These are phyloP conservation scores for Moesziomyces parantarcticus DNA, from an alignment of 1,284 basidiomycete species.

Conservation along the genomic window DNA sequence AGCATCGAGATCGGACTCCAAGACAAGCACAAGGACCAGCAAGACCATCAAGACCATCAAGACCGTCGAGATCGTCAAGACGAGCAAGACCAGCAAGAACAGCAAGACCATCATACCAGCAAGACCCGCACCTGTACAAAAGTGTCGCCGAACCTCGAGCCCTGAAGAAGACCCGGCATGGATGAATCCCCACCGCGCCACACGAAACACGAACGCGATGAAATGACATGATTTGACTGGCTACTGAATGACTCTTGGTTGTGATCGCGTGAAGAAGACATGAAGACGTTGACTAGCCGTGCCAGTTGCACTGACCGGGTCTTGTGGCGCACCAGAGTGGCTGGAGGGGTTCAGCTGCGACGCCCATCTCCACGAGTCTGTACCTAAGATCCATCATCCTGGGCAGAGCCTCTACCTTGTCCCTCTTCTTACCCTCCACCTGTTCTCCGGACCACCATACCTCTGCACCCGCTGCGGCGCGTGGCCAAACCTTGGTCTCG, in stretches of 20 bases:
- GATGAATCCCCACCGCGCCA: too few relatives aligned
- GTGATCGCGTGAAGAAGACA: too few relatives aligned
- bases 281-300: neutral
- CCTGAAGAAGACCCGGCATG: too few relatives aligned
- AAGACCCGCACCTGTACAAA: too few relatives aligned
- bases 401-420: constrained; percentile 75
- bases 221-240: too few relatives aligned
- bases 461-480: constrained; percentile 81
- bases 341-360: constrained; percentile 78
- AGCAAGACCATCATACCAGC: too few relatives aligned
- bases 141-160: too few relatives aligned
- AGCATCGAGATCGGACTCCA: neutral
- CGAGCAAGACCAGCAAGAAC: too few relatives aligned
- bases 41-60: too few relatives aligned
- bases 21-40: neutral
- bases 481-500: constrained; percentile 79
- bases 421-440: constrained; percentile 65
- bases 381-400: constrained; percentile 78
- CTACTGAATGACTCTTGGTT: too few relatives aligned
- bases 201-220: too few relatives aligned
- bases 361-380: constrained; percentile 77
- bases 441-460: constrained; percentile 81
- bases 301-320: constrained; percentile 56
- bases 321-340: constrained; percentile 78
- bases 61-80: too few relatives aligned